Percentiles rank a stretch among this genome's conserved stretches.
phyloP scores from a whole-genome alignment of 2,329 filamentous ascomycete genomes.

The Plenodomus biglobosus region DNA sequence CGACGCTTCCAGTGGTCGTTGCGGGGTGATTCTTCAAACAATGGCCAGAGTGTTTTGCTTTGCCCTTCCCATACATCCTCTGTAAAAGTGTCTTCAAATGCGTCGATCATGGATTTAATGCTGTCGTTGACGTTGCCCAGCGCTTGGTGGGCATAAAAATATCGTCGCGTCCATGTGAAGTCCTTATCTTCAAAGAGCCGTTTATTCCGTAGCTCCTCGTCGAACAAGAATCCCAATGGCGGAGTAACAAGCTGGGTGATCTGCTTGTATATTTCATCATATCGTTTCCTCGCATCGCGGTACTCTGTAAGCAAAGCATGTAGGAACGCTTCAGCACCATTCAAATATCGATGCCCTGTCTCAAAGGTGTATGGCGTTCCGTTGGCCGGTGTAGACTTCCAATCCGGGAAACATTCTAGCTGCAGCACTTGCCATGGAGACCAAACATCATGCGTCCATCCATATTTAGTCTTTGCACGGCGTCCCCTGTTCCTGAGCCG shows the following conservation, averaged over 20 bases:
- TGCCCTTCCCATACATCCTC: conserved; percentile 61
- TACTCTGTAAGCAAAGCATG: conserved; percentile 62
- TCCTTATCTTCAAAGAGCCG: conserved; percentile 63
- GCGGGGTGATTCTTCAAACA: conserved; percentile 51
- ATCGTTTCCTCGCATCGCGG: conserved; percentile 61
- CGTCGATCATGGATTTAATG: conserved; percentile 60
- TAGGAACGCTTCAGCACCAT: conserved; percentile 64
- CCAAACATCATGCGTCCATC: conserved; percentile 61
- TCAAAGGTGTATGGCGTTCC: conserved; percentile 59
- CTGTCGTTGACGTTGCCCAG: conserved; percentile 62
- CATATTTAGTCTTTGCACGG: conserved; percentile 52
- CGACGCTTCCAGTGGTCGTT: conserved; percentile 54
- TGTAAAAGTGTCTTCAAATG: conserved; percentile 60
- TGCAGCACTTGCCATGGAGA: conserved; percentile 59
- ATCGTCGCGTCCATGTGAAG: conserved; percentile 63
- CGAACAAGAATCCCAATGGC: conserved; percentile 62
- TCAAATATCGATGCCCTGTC: conserved; percentile 58
- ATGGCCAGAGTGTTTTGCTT: conserved; percentile 59
- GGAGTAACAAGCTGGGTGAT: conserved; percentile 63
- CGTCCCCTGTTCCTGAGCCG: conserved; percentile 55
- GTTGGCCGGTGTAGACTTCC: conserved; percentile 45
- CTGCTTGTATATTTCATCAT: conserved; percentile 58
- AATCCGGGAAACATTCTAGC: conserved; percentile 48
- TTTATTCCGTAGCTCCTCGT: conserved; percentile 57
- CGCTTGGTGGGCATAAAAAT: conserved; percentile 65